A percentile compares a stretch with the other conserved stretches of the same genome.
phyloP scores from a whole-genome alignment of 1,284 basidiomycete species.

The Anthracocystis walkeri region DNA sequence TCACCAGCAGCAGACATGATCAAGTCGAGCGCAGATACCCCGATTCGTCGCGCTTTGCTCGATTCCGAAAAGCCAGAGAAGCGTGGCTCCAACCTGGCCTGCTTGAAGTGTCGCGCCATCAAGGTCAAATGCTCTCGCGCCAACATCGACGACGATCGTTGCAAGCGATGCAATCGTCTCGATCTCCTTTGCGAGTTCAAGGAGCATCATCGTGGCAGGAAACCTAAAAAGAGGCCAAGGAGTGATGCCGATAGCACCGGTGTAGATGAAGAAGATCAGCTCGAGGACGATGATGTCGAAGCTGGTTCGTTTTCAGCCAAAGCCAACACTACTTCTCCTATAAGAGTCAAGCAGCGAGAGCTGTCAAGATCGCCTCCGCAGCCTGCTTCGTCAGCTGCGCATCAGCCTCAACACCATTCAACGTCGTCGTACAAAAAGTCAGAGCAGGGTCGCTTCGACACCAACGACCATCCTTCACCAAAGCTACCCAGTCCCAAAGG shows the following conservation, averaged over 20 bases:
- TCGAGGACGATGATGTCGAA: conserved; percentile 37
- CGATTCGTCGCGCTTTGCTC: conserved; percentile 36
- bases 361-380: conserved; percentile 27
- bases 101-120: conserved; percentile 53
- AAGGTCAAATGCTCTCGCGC: conserved; percentile 51
- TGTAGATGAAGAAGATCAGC: conserved; percentile 42
- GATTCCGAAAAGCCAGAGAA: conserved; percentile 50
- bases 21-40: conserved; percentile 33
- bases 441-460: conserved; percentile 20
- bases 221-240: conserved; percentile 46
- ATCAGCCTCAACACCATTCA: conserved; percentile 15
- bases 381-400: neutral
- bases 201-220: conserved; percentile 51
- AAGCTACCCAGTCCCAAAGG: conserved; percentile 46
- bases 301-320: conserved; percentile 5
- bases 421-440: conserved; percentile 15
- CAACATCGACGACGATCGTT: conserved; percentile 36
- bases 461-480: conserved; percentile 21
- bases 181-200: conserved; percentile 51
- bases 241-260: conserved; percentile 36
- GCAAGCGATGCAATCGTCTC: conserved; percentile 52
- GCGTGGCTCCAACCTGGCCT: conserved; percentile 51
- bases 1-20: conserved; percentile 22
- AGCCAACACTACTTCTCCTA: conserved; percentile 12
- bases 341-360: conserved; percentile 19